Evolutionary conservation across 2,329 filamentous ascomycete genomes (phyloP).

Genomic region (Exophiala oligosperma): DNA sequence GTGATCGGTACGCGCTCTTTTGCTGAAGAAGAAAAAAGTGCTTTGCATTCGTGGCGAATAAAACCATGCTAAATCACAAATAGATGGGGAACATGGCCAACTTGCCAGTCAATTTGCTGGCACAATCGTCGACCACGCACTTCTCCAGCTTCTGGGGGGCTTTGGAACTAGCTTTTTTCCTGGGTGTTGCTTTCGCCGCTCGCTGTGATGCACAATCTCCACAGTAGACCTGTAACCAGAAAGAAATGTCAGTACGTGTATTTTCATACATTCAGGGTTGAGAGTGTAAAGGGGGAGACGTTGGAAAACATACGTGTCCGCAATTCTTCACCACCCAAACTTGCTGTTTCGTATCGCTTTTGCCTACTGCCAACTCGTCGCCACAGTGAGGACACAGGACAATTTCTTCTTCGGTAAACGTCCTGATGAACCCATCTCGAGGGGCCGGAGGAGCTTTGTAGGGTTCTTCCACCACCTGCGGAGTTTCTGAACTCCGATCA

Average conservation of each 20-base stretch:
- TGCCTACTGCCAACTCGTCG: constrained; percentile 76
- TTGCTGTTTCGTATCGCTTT: constrained; percentile 68
- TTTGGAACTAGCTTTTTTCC: constrained; percentile 32
- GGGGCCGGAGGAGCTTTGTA: constrained; percentile 67
- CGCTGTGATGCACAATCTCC: constrained; percentile 47
- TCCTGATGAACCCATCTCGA: constrained; percentile 76
- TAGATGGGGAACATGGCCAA: constrained; percentile 49
- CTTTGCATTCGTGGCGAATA: too few relatives aligned
- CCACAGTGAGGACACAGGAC: constrained; percentile 85
- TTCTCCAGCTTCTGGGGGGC: constrained; percentile 42
- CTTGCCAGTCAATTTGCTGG: constrained; percentile 39
- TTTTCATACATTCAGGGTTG: too few relatives aligned
- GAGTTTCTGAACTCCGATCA: constrained; percentile 25
- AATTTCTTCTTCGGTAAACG: constrained; percentile 68
- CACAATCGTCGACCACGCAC: constrained; percentile 46
- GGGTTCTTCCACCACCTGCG: constrained; percentile 25
- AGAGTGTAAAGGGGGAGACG: too few relatives aligned
- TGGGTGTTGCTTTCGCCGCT: constrained; percentile 32
- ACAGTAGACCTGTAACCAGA: constrained; percentile 46
- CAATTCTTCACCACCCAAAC: constrained; percentile 92
- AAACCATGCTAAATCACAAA: constrained; percentile 33
- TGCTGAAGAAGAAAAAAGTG: too few relatives aligned
- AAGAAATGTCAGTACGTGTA: constrained; percentile 1
- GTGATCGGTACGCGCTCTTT: too few relatives aligned
- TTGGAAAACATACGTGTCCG: constrained; percentile 68